Base-by-base conservation (phyloP, 2,329 filamentous ascomycete species). In the Diaporthe sp. region DNA sequence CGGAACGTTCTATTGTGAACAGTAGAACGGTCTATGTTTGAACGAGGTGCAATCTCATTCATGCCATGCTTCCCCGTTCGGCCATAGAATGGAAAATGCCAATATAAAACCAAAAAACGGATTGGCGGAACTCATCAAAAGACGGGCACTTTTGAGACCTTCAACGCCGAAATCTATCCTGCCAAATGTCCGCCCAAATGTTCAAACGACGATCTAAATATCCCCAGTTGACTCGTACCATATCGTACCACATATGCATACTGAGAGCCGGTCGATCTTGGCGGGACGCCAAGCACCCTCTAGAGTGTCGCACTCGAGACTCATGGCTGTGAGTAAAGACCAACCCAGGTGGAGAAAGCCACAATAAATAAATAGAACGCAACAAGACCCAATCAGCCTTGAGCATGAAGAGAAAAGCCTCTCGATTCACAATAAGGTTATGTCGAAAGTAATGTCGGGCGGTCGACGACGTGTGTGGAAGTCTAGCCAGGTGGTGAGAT, bases 91-190 rank as follows among this genome's bases (percentile, higher is more conserved):
- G 44, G 65, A 53, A 13, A 42, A 13, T 55, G 65, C 34, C 47
- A 37, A 55, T 15, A 42, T 39, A 28, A 42, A 55, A 28, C 61
- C 61, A 28, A 17, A 28, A 22, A 73, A 65, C 47, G 17, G 47
- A 39, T 47, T 55, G 47, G 71, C 55, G 37, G 71, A 39, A 57
- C n/a, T 44, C 34, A 44, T 73, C 58, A 55, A 44, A 65, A 73
- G 65, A 42, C 25, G 34, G 37, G 9, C 25, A 51, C 34, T 75
- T 60, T 72, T 67, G 31, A 73, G 34, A 51, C 68, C 75, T 25
- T 57, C 49, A 74, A 74, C 72, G 72, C 75, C 71, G 37, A 58
- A 25, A 34, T 74, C 75, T 65, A 60, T 58, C 51, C 22, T 65
- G 8, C 53, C 53, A 71, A 51, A 44, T 31, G 20, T 15, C 47